A percentile compares a stretch with the other conserved stretches of the same genome.
phyloP scores from a whole-genome alignment of 1,139 yeast species.

The Nakaseomyces nivariensis region DNA sequence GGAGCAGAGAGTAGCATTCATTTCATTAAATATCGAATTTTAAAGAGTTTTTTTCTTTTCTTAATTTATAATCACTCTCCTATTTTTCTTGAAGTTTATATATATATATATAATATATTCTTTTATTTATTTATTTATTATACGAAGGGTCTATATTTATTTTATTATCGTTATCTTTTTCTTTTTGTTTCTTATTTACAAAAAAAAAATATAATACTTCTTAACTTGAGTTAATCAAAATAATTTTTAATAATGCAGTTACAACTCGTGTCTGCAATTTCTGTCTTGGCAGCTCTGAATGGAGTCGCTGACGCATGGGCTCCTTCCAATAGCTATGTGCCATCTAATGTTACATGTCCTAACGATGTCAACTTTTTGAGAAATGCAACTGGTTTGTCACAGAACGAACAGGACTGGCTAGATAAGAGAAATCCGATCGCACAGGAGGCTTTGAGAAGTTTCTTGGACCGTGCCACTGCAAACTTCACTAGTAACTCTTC shows the following conservation, averaged over 20 bases:
- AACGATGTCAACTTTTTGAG: conserved; percentile 30
- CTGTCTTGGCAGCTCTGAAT: not conserved
- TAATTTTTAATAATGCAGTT: not conserved
- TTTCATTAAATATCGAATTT: too few species aligned
- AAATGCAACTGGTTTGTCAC: conserved; percentile 29
- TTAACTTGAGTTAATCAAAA: too few species aligned
- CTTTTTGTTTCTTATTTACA: too few species aligned
- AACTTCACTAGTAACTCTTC: conserved; percentile 34
- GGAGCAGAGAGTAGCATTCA: too few species aligned
- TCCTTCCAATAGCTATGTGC: conserved; percentile 55
- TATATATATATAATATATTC: too few species aligned
- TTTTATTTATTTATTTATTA: too few species aligned
- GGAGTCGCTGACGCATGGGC: conserved; percentile 37
- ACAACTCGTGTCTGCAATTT: not conserved
- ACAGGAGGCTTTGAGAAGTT: conserved; percentile 43
- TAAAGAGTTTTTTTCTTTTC: too few species aligned
- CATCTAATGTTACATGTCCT: conserved; percentile 54
- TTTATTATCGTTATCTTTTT: too few species aligned
- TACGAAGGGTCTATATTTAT: too few species aligned
- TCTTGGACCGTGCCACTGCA: conserved; percentile 48
- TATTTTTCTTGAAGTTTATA: too few species aligned
- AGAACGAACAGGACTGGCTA: conserved; percentile 30
- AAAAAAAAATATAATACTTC: too few species aligned
- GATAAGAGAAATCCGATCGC: conserved; percentile 43
- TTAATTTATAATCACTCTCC: too few species aligned